Percentiles rank a stretch among this genome's conserved stretches.
These are phyloP conservation scores for Myriosclerotinia scirpicola DNA, from an alignment of 2,329 filamentous ascomycete genomes.

Conservation along the genomic window DNA sequence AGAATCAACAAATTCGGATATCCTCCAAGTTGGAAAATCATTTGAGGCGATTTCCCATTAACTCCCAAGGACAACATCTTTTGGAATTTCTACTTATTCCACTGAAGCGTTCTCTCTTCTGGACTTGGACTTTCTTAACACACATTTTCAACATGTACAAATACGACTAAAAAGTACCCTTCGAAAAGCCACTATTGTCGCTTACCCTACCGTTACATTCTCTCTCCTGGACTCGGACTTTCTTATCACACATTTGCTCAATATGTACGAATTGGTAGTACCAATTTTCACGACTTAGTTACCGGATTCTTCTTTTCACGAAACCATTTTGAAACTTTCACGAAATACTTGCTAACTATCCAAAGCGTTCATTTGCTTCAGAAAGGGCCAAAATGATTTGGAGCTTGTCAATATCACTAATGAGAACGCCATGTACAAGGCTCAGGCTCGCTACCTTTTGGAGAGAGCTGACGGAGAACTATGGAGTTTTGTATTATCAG, in stretches of 20 bases:
- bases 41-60: neutral
- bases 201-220: neutral
- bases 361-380: conserved; percentile 68
- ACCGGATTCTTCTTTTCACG: neutral
- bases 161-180: too few relatives aligned
- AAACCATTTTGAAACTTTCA: neutral
- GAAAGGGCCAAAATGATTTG: conserved; percentile 95
- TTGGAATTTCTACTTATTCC: too few relatives aligned
- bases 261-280: neutral
- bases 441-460: conserved; percentile 92
- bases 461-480: conserved; percentile 87
- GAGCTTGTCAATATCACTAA: conserved; percentile 98
- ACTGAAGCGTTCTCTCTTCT: too few relatives aligned
- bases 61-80: neutral
- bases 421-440: conserved; percentile 99
- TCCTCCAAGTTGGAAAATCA: neutral
- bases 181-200: too few relatives aligned
- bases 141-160: too few relatives aligned
- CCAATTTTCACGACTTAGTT: neutral
- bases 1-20: neutral
- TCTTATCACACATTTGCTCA: neutral
- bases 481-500: conserved; percentile 91
- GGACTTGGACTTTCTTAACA: too few relatives aligned
- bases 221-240: neutral
- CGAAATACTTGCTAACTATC: neutral